These are phyloP conservation scores for Aspergillus amoenus DNA, from an alignment of 2,329 filamentous ascomycete species.

Conservation along the genomic window DNA sequence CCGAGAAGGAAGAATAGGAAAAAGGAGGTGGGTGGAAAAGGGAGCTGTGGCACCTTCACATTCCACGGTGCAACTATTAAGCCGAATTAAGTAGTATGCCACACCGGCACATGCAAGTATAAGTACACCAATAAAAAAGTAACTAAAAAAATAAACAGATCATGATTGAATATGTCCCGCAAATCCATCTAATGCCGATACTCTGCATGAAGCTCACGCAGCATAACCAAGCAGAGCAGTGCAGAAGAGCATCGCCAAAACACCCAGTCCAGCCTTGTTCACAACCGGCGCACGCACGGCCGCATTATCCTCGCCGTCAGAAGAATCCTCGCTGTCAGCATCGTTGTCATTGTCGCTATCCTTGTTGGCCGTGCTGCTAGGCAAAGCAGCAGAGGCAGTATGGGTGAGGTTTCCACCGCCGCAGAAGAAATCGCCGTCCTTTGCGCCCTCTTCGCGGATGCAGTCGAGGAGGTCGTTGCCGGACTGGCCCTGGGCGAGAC, in stretches of 20 bases:
- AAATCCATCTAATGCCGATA: not conserved
- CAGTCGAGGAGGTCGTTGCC: conserved; percentile 40
- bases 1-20: not conserved
- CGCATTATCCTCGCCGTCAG: conserved; percentile 1
- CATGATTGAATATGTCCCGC: not conserved
- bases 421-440: conserved; percentile 47
- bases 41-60: not conserved
- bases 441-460: conserved; percentile 41
- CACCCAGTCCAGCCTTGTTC: conserved; percentile 30
- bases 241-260: conserved; percentile 32
- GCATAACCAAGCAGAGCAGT: conserved; percentile 29
- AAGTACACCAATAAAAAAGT: not conserved
- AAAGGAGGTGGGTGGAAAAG: not conserved
- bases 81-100: not conserved
- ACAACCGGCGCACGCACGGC: conserved; percentile 21
- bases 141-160: not conserved
- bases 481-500: conserved; percentile 44
- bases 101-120: not conserved
- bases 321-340: conserved; percentile 2
- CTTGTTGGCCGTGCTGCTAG: conserved; percentile 27
- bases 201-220: conserved; percentile 1
- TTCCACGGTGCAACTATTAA: not conserved
- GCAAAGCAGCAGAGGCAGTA: conserved; percentile 34
- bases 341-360: conserved; percentile 1
- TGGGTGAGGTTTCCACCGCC: conserved; percentile 40